Base-by-base conservation (phyloP, 225 moss, liverwort and hornwort species). In the Marchantia polymorpha region DNA sequence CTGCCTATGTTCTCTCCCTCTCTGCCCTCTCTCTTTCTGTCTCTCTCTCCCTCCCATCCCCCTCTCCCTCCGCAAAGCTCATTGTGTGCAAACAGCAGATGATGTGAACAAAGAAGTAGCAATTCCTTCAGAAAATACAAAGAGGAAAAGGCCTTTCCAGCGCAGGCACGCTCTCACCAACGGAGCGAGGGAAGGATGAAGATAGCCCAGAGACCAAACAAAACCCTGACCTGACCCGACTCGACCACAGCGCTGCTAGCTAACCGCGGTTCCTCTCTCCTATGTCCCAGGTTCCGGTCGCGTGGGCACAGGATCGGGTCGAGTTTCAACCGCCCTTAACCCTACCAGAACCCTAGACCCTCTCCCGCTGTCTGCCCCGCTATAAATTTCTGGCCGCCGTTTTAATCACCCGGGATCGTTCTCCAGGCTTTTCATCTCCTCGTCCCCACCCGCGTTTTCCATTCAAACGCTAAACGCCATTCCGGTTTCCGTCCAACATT, bases 221-320 rank as follows among this genome's bases (percentile, higher is more conserved):
- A 81, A 84, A 81, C 81, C 84, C 80, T 84, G 50, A 66, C 80
- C 79, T 73, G 80, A 77, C 60, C 39, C 13, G 77, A 53, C 77
- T 19, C 3, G 25, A 73, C 73, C 54, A 52, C 69, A 51, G 16
- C 7, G 25, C 9, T 49, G 20, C 47, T 48, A 7, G 10, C 20
- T 70, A 77, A 72, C 80, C 30, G 47, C 13, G 64, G 47, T 53
- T 56, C 63, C 52, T 26, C 55, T 8, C 26, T 74, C 17, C 23
- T 11, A 48, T 56, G 8, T 54, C 55, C 55, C n/a, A 30, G 50
- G 58, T 60, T 75, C 17, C 69, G 19, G 39, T 39, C 39, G 39
- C 5, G 39, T 39, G 39, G 39, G 39, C 39, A 39, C 39, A 39
- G 39, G 48, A 20, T 47, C 23, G 52, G 52, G 52, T 53, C 4